Evolutionary conservation across 345 rosid species (phyloP).

Genomic region (Raphanus raphanistrum): DNA sequence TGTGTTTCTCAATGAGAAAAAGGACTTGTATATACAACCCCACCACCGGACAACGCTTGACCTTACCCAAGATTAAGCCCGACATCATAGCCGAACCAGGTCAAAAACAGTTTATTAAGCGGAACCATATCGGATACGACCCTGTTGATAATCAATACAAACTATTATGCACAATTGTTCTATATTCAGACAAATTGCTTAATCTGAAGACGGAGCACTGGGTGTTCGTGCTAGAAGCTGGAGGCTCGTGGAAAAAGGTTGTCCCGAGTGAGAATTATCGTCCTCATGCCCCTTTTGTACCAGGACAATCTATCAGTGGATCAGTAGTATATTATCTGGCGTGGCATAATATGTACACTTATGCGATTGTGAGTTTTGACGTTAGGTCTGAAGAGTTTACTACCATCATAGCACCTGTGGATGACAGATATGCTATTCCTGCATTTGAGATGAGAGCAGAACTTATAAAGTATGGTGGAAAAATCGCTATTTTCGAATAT

Average conservation of each 20-base stretch:
- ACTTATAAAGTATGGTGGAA: slow-evolving; percentile 1
- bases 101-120: not conserved
- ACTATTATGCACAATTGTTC: not conserved
- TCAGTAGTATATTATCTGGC: slow-evolving; percentile 10
- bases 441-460: not conserved
- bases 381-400: slow-evolving; percentile 13
- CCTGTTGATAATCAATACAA: slow-evolving; percentile 9
- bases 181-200: not conserved
- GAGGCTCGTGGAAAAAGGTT: slow-evolving; percentile 20
- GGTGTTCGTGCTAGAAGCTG: slow-evolving; percentile 10
- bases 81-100: not conserved
- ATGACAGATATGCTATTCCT: accelerated
- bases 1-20: not conserved
- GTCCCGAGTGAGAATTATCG: not conserved
- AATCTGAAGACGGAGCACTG: not conserved
- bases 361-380: slow-evolving; percentile 14
- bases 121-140: not conserved
- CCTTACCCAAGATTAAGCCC: not conserved
- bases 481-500: slow-evolving; percentile 3
- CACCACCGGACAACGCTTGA: not conserved
- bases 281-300: not conserved
- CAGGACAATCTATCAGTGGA: not conserved
- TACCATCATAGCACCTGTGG: not conserved
- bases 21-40: not conserved
- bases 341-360: not conserved